These are phyloP conservation scores for Corymbia maculata DNA, from an alignment of 345 rosid species.

Conservation along the genomic window DNA sequence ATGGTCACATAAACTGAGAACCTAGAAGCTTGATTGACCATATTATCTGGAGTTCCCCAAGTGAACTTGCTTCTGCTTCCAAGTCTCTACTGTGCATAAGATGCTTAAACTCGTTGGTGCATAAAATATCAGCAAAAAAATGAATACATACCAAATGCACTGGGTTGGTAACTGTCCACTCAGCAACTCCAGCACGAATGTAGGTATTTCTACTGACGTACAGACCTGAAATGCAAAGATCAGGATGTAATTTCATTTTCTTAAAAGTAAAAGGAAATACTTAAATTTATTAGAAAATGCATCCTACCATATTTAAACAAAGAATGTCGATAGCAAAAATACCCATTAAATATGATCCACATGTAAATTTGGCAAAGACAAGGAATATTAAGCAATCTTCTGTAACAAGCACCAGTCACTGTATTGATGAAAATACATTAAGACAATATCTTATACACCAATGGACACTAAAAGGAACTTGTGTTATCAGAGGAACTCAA, in stretches of 20 bases:
- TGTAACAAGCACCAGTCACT: background rate
- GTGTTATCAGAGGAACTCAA: background rate
- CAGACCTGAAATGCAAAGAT: slow-evolving; percentile 34
- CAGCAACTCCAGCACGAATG: slow-evolving; percentile 79
- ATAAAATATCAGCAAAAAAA: background rate
- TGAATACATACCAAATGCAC: slow-evolving; percentile 68
- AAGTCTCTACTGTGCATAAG: background rate
- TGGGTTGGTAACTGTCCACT: slow-evolving; percentile 90
- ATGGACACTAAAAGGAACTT: background rate
- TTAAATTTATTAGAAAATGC: background rate
- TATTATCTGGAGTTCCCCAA: background rate
- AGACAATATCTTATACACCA: background rate
- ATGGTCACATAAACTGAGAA: background rate
- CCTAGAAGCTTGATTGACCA: background rate
- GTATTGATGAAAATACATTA: background rate
- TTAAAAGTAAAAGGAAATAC: background rate
- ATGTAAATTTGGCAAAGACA: background rate
- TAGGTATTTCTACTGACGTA: slow-evolving; percentile 95
- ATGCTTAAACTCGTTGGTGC: background rate
- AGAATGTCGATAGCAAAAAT: background rate
- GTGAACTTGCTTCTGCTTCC: background rate
- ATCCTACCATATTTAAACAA: background rate
- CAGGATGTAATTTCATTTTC: background rate
- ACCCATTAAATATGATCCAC: background rate
- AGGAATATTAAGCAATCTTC: background rate